Evolutionary conservation across 208 protist genomes (phyloP), one percentile per base, ranked within the genome.

Genomic region (Wallacemonas rigidus): DNA sequence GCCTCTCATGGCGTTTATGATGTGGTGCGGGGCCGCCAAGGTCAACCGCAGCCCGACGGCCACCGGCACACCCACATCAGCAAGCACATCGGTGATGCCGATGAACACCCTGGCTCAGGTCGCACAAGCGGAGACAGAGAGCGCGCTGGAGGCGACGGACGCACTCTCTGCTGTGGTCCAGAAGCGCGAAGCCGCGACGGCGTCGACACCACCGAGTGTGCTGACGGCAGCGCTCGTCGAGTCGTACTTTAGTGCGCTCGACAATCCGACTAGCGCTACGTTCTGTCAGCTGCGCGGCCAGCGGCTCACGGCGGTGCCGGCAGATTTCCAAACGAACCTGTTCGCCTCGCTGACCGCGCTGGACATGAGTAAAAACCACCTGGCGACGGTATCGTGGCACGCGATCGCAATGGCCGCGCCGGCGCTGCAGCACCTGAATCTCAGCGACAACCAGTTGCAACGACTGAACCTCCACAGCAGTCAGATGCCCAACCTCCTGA

Each of bases 281-380:
- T 75, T 79, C 51, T 93, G 83, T 39, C 62, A 80, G 41, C 77
- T 93, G 63, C 79, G 75, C 17, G 71, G 77, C 35, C 58, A 69
- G 36, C 71, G 76, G 0, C 61, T 95, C 44, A 83, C 82, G 36
- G 74, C 71, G 7, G 67, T 93, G 7, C 77, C 76, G 39, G 60
- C 79, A 7, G 72, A 81, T 39, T 77, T 91, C 14, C 41, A 35
- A 2, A 58, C 76, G 2, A 35, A 56, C 2, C 56, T 76, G n/a
- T 81, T 85, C 53, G 44, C 63, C 1, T 65, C 69, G 15, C 75
- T 95, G 45, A 87, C 79, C 2, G 51, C 54, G 35, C 79, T 95
- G 39, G 77, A 90, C 48, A 45, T 95, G 35, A 79, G 77, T 15
- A 68, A 82, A 40, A 95, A 95, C 76, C 54, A 67, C 2, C 74